Base-by-base conservation (phyloP, 2,329 filamentous ascomycete genomes). In the Aspergillus melleus region DNA sequence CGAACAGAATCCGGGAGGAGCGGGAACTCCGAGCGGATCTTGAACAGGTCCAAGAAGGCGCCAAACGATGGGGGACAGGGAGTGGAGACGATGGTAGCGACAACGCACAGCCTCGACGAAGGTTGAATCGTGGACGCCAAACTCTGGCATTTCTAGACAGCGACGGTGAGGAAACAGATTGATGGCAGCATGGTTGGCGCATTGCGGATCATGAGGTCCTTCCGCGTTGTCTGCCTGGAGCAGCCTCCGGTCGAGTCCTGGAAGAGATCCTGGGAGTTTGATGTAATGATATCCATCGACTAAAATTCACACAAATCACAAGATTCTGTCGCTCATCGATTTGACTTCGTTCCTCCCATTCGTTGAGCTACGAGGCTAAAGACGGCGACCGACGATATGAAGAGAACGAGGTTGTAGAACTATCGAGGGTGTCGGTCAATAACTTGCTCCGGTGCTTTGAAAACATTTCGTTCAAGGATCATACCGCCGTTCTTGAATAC, bases 351-450 rank as follows among this genome's bases (percentile, higher is more conserved):
- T 26, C 76, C 77, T 62, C 82, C 83, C 84, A 97, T 90, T 66
- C 90, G 89, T 72, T 99, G 95, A 29, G 94, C 95, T 62, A 95
- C 88, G 61, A 99, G 80, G 74, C 94, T 96, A 80, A 98, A 97
- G 61, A 96, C 87, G 8, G 94, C 92, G 24, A 99, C 90, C 0
- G 95, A 97, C 24, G 93, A 95, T 83, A 99, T 94, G 80, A 98
- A 99, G 2, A 98, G 82, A 1, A 97, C 92, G 0, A 96, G 87
- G 71, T 99, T 98, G 79, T 99, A 99, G 76, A 99, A 99, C 95
- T 76, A 52, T 22, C 14, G 10, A 46, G 12, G 19, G 16, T 9
- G n/a, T 6, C 10, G 20, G 39, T 71, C 36, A 70, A 61, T 12
- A 30, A 20, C 47, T n/a, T 3, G 20, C 12, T n/a, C 42, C 10